Evolutionary conservation across 1,284 basidiomycete genomes (phyloP).

Genomic region (Boletus calvinii): DNA sequence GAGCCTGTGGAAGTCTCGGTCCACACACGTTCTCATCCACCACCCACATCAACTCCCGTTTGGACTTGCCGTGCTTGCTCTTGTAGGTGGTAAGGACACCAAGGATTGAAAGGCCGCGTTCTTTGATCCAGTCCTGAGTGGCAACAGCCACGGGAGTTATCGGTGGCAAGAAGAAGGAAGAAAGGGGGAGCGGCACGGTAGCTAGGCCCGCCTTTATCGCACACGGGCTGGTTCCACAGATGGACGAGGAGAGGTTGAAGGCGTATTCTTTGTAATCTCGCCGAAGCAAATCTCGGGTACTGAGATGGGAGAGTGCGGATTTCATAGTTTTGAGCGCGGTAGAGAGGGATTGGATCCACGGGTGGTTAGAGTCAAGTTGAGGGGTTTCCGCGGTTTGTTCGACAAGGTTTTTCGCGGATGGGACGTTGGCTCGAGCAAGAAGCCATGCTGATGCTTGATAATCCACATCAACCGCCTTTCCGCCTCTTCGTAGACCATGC

Average conservation of each 20-base stretch:
- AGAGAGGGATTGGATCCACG: slow-evolving; percentile 49
- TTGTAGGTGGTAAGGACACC: slow-evolving; percentile 77
- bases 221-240: slow-evolving; percentile 37
- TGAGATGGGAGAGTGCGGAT: slow-evolving; percentile 64
- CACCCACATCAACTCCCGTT: slow-evolving; percentile 69
- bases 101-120: slow-evolving; percentile 61
- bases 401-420: slow-evolving; percentile 21
- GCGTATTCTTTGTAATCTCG: slow-evolving; percentile 93
- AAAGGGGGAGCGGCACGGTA: slow-evolving; percentile 73
- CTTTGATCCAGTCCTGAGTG: slow-evolving; percentile 62
- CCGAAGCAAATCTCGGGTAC: slow-evolving; percentile 74
- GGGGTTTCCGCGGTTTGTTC: slow-evolving; percentile 8
- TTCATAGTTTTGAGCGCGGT: slow-evolving; percentile 62
- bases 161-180: slow-evolving; percentile 35
- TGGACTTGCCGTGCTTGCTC: slow-evolving; percentile 49
- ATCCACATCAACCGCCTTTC: slow-evolving; percentile 73
- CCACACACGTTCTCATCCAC: slow-evolving; percentile 40
- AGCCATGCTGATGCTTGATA: slow-evolving; percentile 61
- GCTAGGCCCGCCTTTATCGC: slow-evolving; percentile 60
- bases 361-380: slow-evolving; percentile 26
- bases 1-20: slow-evolving; percentile 31
- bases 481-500: slow-evolving; percentile 67
- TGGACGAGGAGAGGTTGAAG: slow-evolving; percentile 41
- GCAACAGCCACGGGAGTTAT: slow-evolving; percentile 43
- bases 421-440: slow-evolving; percentile 45